phyloP scores from a whole-genome alignment of 1,284 basidiomycete genomes.

The Trichosporon faecale region DNA sequence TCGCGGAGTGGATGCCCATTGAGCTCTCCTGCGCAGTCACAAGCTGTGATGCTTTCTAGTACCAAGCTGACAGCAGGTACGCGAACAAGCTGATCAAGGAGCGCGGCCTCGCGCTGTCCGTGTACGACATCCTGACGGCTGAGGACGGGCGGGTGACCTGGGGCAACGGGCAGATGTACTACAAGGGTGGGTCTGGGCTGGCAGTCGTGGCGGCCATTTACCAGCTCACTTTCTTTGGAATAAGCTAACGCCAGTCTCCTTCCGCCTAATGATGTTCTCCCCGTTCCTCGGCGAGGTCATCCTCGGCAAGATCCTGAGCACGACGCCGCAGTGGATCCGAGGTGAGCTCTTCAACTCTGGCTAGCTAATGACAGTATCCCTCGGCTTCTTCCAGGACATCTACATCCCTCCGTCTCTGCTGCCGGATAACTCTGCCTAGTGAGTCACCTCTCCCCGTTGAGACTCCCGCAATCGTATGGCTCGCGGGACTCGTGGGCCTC shows the following conservation, averaged over 20 bases:
- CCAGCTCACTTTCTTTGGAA: too few relatives aligned
- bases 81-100: slow-evolving; percentile 89
- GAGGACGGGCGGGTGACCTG: slow-evolving; percentile 91
- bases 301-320: slow-evolving; percentile 79
- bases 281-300: slow-evolving; percentile 89
- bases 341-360: slow-evolving; percentile 55
- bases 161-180: slow-evolving; percentile 92
- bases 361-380: slow-evolving; percentile 61
- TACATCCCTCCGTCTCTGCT: slow-evolving; percentile 66
- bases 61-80: slow-evolving; percentile 61
- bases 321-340: slow-evolving; percentile 75
- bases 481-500: too few relatives aligned
- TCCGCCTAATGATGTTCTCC: slow-evolving; percentile 84
- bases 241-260: slow-evolving; percentile 62
- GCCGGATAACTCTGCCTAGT: slow-evolving; percentile 56
- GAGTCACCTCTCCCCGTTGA: background rate
- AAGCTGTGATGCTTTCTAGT: background rate
- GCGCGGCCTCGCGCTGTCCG: slow-evolving; percentile 82
- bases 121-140: slow-evolving; percentile 80
- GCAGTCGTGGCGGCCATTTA: too few relatives aligned
- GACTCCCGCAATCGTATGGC: too few relatives aligned
- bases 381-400: slow-evolving; percentile 94
- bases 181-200: slow-evolving; percentile 65
- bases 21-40: too few relatives aligned
- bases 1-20: too few relatives aligned